phyloP scores from a whole-genome alignment of 2,329 filamentous ascomycete species.

The Cryphonectria parasitica region DNA sequence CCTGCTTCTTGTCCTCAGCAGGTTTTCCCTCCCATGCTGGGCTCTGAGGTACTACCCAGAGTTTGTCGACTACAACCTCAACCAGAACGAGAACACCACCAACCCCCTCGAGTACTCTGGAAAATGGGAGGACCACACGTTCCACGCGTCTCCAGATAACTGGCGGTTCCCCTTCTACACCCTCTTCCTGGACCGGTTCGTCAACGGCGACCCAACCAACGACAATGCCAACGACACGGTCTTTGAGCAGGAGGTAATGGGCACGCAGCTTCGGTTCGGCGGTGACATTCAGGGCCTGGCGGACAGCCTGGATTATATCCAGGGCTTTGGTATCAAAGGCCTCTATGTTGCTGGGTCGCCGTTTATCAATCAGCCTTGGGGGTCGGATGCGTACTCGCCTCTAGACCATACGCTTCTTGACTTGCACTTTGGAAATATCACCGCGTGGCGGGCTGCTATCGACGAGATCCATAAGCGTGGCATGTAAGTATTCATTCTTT shows the following conservation, averaged over 20 bases:
- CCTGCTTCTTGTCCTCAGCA: constrained; percentile 27
- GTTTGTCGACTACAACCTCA: constrained; percentile 31
- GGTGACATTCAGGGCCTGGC: constrained; percentile 62
- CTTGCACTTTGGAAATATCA: constrained; percentile 63
- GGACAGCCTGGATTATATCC: constrained; percentile 66
- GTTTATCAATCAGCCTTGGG: constrained; percentile 68
- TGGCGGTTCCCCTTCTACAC: constrained; percentile 70
- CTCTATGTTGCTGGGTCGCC: constrained; percentile 66
- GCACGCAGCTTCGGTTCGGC: constrained; percentile 66
- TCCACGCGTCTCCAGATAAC: constrained; percentile 56
- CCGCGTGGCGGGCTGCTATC: constrained; percentile 60
- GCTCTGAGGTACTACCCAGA: constrained; percentile 29
- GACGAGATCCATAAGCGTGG: constrained; percentile 61
- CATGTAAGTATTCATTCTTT: constrained; percentile 58
- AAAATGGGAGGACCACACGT: constrained; percentile 55
- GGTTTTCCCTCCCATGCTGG: constrained; percentile 20
- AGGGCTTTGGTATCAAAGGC: constrained; percentile 66
- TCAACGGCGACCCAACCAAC: constrained; percentile 67
- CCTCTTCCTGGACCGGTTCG: constrained; percentile 65
- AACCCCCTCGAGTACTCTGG: constrained; percentile 58
- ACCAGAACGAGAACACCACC: constrained; percentile 50
- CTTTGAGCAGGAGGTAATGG: constrained; percentile 63
- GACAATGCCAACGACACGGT: constrained; percentile 64
- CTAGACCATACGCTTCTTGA: constrained; percentile 67
- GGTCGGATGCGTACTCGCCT: constrained; percentile 60